A percentile compares a stretch with the other conserved stretches of the same genome.
These are phyloP conservation scores for Coemansia sp. DNA, from an alignment of 192 early-diverging fungal species.

Conservation along the genomic window DNA sequence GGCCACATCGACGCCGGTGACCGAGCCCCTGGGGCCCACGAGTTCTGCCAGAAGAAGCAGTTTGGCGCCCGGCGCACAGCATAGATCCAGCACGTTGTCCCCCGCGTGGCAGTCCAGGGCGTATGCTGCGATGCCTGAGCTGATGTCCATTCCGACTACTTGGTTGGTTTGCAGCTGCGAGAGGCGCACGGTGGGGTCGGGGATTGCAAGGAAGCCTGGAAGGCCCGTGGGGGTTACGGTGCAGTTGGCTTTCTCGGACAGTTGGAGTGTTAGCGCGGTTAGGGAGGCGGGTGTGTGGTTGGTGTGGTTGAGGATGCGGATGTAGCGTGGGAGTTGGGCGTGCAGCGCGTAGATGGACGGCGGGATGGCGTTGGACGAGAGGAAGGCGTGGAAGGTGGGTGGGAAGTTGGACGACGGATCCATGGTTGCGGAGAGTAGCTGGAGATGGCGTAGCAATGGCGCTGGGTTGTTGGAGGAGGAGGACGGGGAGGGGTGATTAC, in stretches of 20 bases:
- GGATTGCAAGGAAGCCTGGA: conserved; percentile 59
- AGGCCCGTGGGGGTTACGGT: conserved; percentile 45
- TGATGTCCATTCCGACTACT: conserved; percentile 76
- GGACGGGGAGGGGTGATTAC: no score
- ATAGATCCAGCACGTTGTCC: conserved; percentile 89
- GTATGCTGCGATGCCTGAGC: conserved; percentile 80
- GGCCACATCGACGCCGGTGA: conserved; percentile 91
- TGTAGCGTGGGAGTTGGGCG: conserved; percentile 67
- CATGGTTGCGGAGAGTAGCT: no score
- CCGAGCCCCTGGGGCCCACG: conserved; percentile 61
- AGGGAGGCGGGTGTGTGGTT: no score
- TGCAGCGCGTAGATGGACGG: conserved; percentile 59
- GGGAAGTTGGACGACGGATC: conserved; percentile 46
- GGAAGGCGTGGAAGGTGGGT: conserved; percentile 62
- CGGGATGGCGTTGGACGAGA: conserved; percentile 69
- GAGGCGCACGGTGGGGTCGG: conserved; percentile 46
- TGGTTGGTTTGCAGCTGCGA: conserved; percentile 52
- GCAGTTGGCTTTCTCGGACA: conserved; percentile 28
- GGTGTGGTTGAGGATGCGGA: conserved; percentile 55
- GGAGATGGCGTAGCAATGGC: no score
- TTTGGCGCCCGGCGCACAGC: conserved; percentile 87
- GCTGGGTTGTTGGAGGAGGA: no score
- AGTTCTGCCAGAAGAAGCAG: conserved; percentile 78
- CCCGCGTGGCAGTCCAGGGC: conserved; percentile 68
- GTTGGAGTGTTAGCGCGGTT: no score